phyloP scores from a whole-genome alignment of 2,329 filamentous ascomycete genomes.

The Metarhizium sp. region DNA sequence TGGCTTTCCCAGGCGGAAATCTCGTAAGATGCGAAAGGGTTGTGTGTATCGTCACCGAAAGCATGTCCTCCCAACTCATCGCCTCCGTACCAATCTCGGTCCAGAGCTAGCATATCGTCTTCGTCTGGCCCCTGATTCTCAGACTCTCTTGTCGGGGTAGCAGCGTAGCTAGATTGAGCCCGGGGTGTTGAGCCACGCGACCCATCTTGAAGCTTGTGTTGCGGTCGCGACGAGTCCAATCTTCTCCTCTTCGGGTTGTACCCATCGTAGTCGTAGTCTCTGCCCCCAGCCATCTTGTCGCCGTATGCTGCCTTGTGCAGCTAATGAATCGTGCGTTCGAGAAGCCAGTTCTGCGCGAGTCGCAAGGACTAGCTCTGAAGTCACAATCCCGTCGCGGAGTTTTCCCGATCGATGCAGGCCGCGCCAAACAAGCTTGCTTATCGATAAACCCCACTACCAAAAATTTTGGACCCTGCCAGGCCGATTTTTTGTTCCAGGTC shows the following conservation, averaged over 20 bases:
- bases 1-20: constrained; percentile 65
- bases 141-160: constrained; percentile 26
- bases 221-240: constrained; percentile 22
- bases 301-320: background rate
- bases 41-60: constrained; percentile 86
- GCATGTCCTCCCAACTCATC: constrained; percentile 75
- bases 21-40: constrained; percentile 74
- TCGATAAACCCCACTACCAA: constrained; percentile 30
- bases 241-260: constrained; percentile 30
- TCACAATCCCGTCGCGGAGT: constrained; percentile 10
- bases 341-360: background rate
- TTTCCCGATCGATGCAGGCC: constrained; percentile 11
- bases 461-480: constrained; percentile 20
- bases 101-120: constrained; percentile 65
- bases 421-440: constrained; percentile 15
- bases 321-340: background rate
- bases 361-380: background rate
- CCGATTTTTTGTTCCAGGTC: background rate
- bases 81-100: constrained; percentile 87
- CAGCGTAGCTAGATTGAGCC: constrained; percentile 28
- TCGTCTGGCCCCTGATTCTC: constrained; percentile 53
- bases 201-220: constrained; percentile 20
- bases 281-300: constrained; percentile 23
- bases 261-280: constrained; percentile 27
- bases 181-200: constrained; percentile 24